These are phyloP conservation scores for Talaromyces adpressus DNA, from an alignment of 495 filamentous ascomycete genomes.

Conservation along the genomic window DNA sequence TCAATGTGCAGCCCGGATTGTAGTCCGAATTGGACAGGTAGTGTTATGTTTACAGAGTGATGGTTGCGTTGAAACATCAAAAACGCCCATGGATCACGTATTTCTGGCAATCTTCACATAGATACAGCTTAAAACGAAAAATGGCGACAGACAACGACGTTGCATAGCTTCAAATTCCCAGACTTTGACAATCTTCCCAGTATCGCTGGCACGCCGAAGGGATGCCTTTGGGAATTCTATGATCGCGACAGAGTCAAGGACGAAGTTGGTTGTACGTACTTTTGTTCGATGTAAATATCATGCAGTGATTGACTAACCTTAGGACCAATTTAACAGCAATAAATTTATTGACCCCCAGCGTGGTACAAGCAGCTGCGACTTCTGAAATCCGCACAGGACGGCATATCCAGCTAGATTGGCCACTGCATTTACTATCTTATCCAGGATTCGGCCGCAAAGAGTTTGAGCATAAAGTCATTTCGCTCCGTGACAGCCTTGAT, in stretches of 20 bases:
- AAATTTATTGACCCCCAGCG: slow-evolving; percentile 47
- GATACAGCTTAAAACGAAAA: not conserved
- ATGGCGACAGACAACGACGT: not conserved
- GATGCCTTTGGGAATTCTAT: slow-evolving; percentile 56
- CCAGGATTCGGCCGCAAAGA: slow-evolving; percentile 41
- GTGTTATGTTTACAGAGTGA: no score
- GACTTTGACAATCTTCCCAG: slow-evolving; percentile 1
- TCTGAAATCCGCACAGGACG: slow-evolving; percentile 40
- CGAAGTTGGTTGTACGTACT: slow-evolving; percentile 36
- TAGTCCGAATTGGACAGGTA: no score
- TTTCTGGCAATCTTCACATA: no score
- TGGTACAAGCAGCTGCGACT: slow-evolving; percentile 33
- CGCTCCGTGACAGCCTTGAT: slow-evolving; percentile 17
- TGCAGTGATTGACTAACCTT: not conserved
- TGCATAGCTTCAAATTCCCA: not conserved
- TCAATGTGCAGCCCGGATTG: no score
- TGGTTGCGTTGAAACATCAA: no score
- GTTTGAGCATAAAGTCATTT: slow-evolving; percentile 27
- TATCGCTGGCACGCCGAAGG: slow-evolving; percentile 47
- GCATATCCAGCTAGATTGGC: slow-evolving; percentile 32
- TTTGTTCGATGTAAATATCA: not conserved
- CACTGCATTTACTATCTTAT: slow-evolving; percentile 30
- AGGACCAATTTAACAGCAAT: slow-evolving; percentile 14
- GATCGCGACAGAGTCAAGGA: slow-evolving; percentile 52
- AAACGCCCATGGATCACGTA: no score